phyloP scores from a whole-genome alignment of 176 grass and related monocot genomes.

The Oryza glaberrima region DNA sequence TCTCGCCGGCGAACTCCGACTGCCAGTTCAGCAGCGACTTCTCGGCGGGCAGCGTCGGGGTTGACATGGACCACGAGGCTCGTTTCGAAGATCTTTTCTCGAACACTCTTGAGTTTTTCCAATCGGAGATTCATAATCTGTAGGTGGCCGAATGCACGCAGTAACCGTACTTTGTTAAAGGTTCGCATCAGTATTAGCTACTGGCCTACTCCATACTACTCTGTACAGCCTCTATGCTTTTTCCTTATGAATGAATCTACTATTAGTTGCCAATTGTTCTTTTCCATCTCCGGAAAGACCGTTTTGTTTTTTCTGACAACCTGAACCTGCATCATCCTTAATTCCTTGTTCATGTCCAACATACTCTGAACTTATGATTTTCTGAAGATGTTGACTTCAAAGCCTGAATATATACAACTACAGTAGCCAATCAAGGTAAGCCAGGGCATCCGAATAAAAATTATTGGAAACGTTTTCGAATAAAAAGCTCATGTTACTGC shows the following conservation, averaged over 20 bases:
- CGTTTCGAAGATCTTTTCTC: constrained; percentile 32
- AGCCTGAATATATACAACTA: background rate
- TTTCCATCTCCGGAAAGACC: too few species aligned
- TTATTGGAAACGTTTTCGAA: too few species aligned
- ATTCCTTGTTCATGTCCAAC: background rate
- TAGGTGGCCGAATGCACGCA: background rate
- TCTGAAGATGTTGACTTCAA: background rate
- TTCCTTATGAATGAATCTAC: background rate
- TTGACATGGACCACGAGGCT: constrained; percentile 38
- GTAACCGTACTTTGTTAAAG: background rate
- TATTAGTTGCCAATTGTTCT: background rate
- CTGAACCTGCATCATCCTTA: background rate
- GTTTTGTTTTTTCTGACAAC: background rate
- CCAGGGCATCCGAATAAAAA: too few species aligned
- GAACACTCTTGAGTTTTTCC: constrained; percentile 31
- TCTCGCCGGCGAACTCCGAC: constrained; percentile 16
- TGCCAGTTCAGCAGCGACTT: constrained; percentile 37
- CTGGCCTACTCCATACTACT: background rate
- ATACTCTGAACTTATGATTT: too few species aligned
- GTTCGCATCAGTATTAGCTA: background rate
- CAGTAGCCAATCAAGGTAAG: too few species aligned
- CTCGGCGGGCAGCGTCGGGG: background rate
- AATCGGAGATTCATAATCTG: constrained; percentile 15
- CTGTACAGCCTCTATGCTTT: background rate
- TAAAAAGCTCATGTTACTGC: too few species aligned